These are phyloP conservation scores for Acrodontium crateriforme DNA, from an alignment of 2,329 filamentous ascomycete species.

Conservation along the genomic window DNA sequence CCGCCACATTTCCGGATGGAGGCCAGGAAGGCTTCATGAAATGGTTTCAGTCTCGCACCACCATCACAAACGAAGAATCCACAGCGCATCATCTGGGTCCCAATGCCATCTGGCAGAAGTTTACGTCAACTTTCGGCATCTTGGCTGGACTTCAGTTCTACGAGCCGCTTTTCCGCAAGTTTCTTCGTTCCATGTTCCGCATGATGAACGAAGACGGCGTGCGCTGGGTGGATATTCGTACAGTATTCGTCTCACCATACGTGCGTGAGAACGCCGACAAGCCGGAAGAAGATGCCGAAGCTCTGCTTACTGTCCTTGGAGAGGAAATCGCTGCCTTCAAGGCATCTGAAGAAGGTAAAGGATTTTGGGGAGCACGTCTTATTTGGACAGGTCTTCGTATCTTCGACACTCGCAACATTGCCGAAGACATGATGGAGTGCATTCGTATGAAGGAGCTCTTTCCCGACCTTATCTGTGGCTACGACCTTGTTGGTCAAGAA, in stretches of 20 bases:
- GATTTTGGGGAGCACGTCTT: slow-evolving; percentile 72
- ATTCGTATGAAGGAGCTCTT: slow-evolving; percentile 68
- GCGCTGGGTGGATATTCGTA: slow-evolving; percentile 68
- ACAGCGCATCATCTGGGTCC: slow-evolving; percentile 70
- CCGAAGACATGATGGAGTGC: slow-evolving; percentile 73
- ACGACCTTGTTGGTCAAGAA: slow-evolving; percentile 83
- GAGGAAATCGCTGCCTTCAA: slow-evolving; percentile 72
- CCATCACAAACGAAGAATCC: slow-evolving; percentile 58
- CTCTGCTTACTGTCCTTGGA: slow-evolving; percentile 58
- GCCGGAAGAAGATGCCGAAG: slow-evolving; percentile 52
- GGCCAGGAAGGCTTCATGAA: slow-evolving; percentile 57
- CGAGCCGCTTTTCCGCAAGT: slow-evolving; percentile 74
- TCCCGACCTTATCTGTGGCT: slow-evolving; percentile 70
- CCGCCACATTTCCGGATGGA: slow-evolving; percentile 59
- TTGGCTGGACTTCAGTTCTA: slow-evolving; percentile 68
- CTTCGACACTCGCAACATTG: slow-evolving; percentile 49
- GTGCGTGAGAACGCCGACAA: slow-evolving; percentile 49
- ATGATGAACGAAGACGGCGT: slow-evolving; percentile 70
- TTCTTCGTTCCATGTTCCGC: slow-evolving; percentile 56
- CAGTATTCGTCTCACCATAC: slow-evolving; percentile 61
- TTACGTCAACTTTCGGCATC: slow-evolving; percentile 58
- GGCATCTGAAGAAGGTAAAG: slow-evolving; percentile 51
- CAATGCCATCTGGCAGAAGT: slow-evolving; percentile 75
- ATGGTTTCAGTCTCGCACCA: slow-evolving; percentile 63
- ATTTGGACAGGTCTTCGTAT: slow-evolving; percentile 71